Percentiles rank a stretch among this genome's conserved stretches.
phyloP scores from a whole-genome alignment of 2,329 filamentous ascomycete species.

The Paecilomyces variotii region DNA sequence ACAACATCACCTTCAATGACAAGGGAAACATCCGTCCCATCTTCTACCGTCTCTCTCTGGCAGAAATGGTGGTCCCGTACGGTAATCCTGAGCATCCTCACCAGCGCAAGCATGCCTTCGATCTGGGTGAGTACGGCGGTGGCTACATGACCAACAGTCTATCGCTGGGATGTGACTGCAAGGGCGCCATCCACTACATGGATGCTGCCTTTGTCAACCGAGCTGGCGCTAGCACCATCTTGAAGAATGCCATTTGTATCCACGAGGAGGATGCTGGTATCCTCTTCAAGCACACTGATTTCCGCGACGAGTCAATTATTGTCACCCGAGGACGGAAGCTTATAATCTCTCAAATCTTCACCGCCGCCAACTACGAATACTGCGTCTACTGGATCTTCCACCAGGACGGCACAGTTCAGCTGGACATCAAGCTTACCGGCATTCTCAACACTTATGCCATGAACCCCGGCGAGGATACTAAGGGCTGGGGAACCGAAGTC shows the following conservation, averaged over 20 bases:
- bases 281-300: slow-evolving; percentile 90
- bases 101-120: slow-evolving; percentile 42
- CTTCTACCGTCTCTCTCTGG: slow-evolving; percentile 82
- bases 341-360: slow-evolving; percentile 85
- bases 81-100: slow-evolving; percentile 43
- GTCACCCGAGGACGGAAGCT: slow-evolving; percentile 81
- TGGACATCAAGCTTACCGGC: slow-evolving; percentile 84
- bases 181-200: slow-evolving; percentile 85
- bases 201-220: slow-evolving; percentile 78
- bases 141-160: slow-evolving; percentile 44
- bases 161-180: slow-evolving; percentile 53
- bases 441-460: slow-evolving; percentile 89
- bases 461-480: slow-evolving; percentile 68
- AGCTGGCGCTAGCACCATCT: slow-evolving; percentile 64
- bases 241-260: slow-evolving; percentile 93
- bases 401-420: slow-evolving; percentile 84
- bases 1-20: slow-evolving; percentile 85
- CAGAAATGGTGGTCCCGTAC: slow-evolving; percentile 88
- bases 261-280: slow-evolving; percentile 91
- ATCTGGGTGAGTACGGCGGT: slow-evolving; percentile 40
- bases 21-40: slow-evolving; percentile 67
- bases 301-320: slow-evolving; percentile 79
- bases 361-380: slow-evolving; percentile 94
- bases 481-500: slow-evolving; percentile 86
- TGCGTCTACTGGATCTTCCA: slow-evolving; percentile 83